These are phyloP conservation scores for Volvox reticuliferus DNA, from an alignment of 139 green algal species.

Conservation along the genomic window DNA sequence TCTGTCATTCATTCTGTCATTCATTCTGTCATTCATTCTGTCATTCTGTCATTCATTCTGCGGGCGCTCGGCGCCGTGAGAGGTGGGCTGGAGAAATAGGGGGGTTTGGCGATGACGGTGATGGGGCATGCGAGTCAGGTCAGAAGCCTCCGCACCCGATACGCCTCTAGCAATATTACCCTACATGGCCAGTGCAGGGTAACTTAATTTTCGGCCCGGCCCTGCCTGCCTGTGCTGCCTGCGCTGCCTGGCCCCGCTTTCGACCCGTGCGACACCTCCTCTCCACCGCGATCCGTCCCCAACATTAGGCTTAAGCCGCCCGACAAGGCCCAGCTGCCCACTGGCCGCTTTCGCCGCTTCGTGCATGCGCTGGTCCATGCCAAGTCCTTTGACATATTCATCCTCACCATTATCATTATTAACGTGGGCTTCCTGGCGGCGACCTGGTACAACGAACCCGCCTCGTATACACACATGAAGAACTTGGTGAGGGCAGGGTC, in stretches of 20 bases:
- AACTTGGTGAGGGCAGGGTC: background rate
- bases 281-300: background rate
- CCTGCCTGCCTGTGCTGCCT: background rate
- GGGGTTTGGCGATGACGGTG: no score
- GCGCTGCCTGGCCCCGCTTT: background rate
- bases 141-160: no score
- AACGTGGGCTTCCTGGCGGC: constrained; percentile 77
- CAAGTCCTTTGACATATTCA: constrained; percentile 53
- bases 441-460: constrained; percentile 59
- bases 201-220: background rate
- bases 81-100: no score
- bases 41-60: no score
- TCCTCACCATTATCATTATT: constrained; percentile 65
- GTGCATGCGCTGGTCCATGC: constrained; percentile 7
- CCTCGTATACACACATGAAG: background rate
- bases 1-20: no score
- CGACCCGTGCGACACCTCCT: background rate
- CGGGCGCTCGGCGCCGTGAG: no score
- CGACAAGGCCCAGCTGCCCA: constrained; percentile 65
- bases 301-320: constrained; percentile 59
- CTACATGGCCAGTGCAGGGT: no score
- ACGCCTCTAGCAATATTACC: no score
- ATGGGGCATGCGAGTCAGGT: no score
- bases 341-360: background rate
- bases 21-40: no score